Evolutionary conservation across 768 basidiomycete genomes (phyloP).

Genomic region (Tulasnella sp.): DNA sequence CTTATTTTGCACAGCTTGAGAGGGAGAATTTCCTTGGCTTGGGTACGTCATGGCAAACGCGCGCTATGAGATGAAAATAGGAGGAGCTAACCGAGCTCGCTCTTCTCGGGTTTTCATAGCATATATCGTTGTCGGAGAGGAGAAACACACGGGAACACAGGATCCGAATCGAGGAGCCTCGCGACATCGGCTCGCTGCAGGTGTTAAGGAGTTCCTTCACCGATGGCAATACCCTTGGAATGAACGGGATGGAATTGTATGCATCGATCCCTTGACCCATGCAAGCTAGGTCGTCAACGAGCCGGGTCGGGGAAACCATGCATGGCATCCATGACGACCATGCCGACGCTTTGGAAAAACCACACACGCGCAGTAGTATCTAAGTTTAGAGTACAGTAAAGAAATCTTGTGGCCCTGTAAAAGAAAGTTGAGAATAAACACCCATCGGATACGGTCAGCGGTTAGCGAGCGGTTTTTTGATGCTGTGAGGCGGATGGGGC

Average conservation of each 20-base stretch:
- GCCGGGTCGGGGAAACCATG: slow-evolving; percentile 5
- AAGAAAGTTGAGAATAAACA: neutral
- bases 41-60: slow-evolving; percentile 51
- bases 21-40: slow-evolving; percentile 86
- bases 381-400: neutral
- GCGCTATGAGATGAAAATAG: slow-evolving; percentile 30
- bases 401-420: neutral
- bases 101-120: slow-evolving; percentile 50
- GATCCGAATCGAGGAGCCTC: slow-evolving; percentile 80
- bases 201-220: slow-evolving; percentile 88
- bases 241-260: slow-evolving; percentile 87
- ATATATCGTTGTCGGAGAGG: slow-evolving; percentile 90
- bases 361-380: neutral
- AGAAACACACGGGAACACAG: slow-evolving; percentile 94
- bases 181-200: slow-evolving; percentile 78
- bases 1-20: slow-evolving; percentile 64
- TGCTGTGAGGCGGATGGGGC: neutral
- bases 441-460: neutral
- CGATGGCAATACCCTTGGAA: slow-evolving; percentile 94
- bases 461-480: slow-evolving; percentile 7
- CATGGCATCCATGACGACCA: slow-evolving; percentile 12
- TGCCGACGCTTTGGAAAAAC: neutral
- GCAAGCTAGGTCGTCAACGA: slow-evolving; percentile 2
- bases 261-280: slow-evolving; percentile 84
- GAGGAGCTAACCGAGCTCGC: slow-evolving; percentile 7